Evolutionary conservation across 1,284 basidiomycete genomes (phyloP).

Genomic region (Apiotrichum gracile): DNA sequence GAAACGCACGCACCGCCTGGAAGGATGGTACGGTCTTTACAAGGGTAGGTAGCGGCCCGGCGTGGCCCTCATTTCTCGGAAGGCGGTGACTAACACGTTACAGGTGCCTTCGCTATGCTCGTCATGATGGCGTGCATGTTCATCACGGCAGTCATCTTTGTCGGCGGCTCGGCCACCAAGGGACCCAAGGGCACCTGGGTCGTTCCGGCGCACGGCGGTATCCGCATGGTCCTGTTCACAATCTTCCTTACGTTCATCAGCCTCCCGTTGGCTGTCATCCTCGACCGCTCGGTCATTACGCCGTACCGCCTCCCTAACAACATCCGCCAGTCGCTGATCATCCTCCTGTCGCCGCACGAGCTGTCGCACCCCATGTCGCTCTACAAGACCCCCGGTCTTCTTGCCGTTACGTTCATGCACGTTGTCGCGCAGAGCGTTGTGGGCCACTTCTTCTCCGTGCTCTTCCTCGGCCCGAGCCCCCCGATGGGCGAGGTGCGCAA

Average conservation of each 20-base stretch:
- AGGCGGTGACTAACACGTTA: not conserved
- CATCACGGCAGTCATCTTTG: slow-evolving; percentile 42
- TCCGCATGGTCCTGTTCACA: slow-evolving; percentile 42
- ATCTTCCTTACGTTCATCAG: slow-evolving; percentile 55
- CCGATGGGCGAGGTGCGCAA: not conserved
- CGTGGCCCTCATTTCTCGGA: not conserved
- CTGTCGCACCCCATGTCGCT: slow-evolving; percentile 70
- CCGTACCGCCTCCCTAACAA: slow-evolving; percentile 69
- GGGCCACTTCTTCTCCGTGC: slow-evolving; percentile 46
- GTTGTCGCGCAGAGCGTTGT: slow-evolving; percentile 62
- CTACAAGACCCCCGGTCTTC: slow-evolving; percentile 76
- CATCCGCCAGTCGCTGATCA: slow-evolving; percentile 58
- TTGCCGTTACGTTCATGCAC: slow-evolving; percentile 62
- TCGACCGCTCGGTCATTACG: slow-evolving; percentile 77
- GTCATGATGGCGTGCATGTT: slow-evolving; percentile 55
- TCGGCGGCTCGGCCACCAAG: slow-evolving; percentile 32
- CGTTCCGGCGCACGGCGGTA: slow-evolving; percentile 63
- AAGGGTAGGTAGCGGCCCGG: slow-evolving; percentile 58
- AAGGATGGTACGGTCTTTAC: slow-evolving; percentile 75
- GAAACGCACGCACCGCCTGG: slow-evolving; percentile 64
- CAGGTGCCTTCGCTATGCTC: slow-evolving; percentile 62
- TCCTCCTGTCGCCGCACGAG: slow-evolving; percentile 76
- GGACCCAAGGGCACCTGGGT: slow-evolving; percentile 57
- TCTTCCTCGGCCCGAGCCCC: slow-evolving; percentile 14
- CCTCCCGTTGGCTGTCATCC: slow-evolving; percentile 71